Base-by-base conservation (phyloP, 2,329 filamentous ascomycete genomes). In the Diaporthe vaccinii region DNA sequence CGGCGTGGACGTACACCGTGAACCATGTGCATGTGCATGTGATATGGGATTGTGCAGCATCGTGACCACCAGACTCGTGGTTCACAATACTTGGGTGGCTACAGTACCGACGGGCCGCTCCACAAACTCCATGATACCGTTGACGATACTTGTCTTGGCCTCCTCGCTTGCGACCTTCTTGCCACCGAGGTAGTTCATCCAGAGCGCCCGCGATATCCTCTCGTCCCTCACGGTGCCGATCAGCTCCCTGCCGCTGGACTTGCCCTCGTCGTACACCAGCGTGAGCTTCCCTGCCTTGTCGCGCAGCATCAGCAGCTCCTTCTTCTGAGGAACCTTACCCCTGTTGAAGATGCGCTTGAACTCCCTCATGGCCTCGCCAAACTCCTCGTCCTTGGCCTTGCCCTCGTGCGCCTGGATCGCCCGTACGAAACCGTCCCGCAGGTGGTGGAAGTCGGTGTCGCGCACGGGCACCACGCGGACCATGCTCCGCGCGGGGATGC, bases 381-480 rank as follows among this genome's bases (percentile, higher is more conserved):
- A 98, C 0, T 86, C 87, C 77, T 97, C 95, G 78, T 96, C 94
- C 34, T 90, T 88, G 82, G 91, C 84, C 55, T 89, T 86, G 53
- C 89, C 87, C 31, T 88, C 87, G 77, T 93, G 91, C 12, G 91
- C 93, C 72, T 94, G 94, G 78, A 99, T 93, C 31, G 94, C 94
- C 8, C 95, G 91, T 75, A 98, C 94, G 86, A 96, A 97, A 1
- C 94, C 97, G 82, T 99, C 97, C 55, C 96, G 91, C 77, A 99
- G 84, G 83, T 99, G 97, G 78, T 93, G 91, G 84, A 98, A 98
- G 84, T 98, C 96, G 25, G 97, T 99, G 84, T 97, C 95, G 51
- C 95, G 90, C n/a, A 95, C 95, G 0, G 97, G 97, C 3, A 96
- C 92, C 77, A 99, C 93, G 61, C 96, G 91, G 85, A 98, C 92